Evolutionary conservation across 1,284 basidiomycete species (phyloP).

Genomic region (Volvariella volvacea): DNA sequence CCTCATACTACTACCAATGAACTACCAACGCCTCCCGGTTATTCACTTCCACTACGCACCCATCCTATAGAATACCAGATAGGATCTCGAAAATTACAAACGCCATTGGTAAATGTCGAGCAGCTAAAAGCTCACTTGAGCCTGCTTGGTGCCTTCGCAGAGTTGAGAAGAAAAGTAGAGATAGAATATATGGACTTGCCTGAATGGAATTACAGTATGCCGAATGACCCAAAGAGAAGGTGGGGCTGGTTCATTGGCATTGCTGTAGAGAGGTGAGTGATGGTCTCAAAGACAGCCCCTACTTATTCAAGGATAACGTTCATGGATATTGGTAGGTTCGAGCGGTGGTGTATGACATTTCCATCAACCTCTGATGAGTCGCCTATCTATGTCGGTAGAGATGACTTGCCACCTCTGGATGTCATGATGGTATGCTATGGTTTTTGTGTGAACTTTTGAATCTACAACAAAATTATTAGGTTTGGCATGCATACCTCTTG

Average conservation of each 20-base stretch:
- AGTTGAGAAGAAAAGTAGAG: conserved; percentile 18
- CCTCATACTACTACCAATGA: too few relatives aligned
- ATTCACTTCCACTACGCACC: not conserved
- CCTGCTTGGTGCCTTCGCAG: conserved; percentile 20
- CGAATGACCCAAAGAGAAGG: conserved; percentile 18
- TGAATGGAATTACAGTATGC: conserved; percentile 10
- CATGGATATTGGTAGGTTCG: too few relatives aligned
- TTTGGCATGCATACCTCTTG: conserved; percentile 44
- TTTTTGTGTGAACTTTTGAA: not conserved
- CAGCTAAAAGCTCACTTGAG: conserved; percentile 23
- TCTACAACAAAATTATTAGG: conserved; percentile 16
- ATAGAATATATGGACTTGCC: conserved; percentile 7
- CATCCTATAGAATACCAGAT: too few relatives aligned
- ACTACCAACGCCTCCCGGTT: too few relatives aligned
- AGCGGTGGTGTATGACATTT: too few relatives aligned
- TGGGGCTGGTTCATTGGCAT: conserved; percentile 29
- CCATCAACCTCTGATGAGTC: conserved; percentile 8
- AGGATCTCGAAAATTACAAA: not conserved
- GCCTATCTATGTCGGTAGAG: conserved; percentile 14
- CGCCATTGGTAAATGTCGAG: conserved; percentile 17
- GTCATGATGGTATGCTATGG: conserved; percentile 32
- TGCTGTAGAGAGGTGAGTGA: conserved; percentile 25
- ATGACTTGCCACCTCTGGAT: conserved; percentile 35
- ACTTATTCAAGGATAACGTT: conserved; percentile 11
- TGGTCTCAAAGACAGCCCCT: not conserved